A percentile compares a stretch with the other conserved stretches of the same genome.
Evolutionary conservation across 345 rosid genomes (phyloP).

Genomic region (Rubroshorea leprosula): DNA sequence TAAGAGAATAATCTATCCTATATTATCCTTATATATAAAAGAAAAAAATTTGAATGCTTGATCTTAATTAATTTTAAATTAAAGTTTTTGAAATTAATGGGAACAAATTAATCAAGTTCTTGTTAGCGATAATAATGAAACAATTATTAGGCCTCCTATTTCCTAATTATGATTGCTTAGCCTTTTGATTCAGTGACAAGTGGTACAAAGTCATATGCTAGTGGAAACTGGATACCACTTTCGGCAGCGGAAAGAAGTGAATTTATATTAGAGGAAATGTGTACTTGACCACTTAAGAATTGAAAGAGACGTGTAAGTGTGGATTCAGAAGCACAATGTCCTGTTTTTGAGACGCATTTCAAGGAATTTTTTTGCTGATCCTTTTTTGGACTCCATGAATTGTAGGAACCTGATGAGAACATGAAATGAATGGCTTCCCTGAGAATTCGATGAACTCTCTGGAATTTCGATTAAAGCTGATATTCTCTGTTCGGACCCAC

Average conservation of each 20-base stretch:
- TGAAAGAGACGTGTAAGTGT: neutral
- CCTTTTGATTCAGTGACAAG: neutral
- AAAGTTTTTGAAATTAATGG: too few relatives aligned
- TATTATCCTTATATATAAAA: too few relatives aligned
- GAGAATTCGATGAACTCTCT: neutral
- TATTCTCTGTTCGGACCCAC: neutral
- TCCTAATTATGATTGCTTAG: too few relatives aligned
- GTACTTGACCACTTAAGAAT: neutral
- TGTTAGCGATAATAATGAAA: too few relatives aligned
- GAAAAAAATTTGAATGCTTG: too few relatives aligned
- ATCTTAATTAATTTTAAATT: too few relatives aligned
- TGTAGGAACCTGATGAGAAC: neutral
- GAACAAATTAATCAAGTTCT: too few relatives aligned
- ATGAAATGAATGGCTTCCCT: neutral
- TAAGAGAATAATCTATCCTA: too few relatives aligned
- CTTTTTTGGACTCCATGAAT: neutral
- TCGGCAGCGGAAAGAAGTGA: neutral
- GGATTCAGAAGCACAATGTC: conserved; percentile 1
- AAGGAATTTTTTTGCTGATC: neutral
- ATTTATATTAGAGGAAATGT: neutral
- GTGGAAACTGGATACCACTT: neutral
- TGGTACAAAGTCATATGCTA: neutral
- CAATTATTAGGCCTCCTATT: too few relatives aligned
- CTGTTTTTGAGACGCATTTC: neutral
- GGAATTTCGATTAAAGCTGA: neutral